phyloP scores from a whole-genome alignment of 2,329 filamentous ascomycete species.

The Scleromitrula shiraiana region DNA sequence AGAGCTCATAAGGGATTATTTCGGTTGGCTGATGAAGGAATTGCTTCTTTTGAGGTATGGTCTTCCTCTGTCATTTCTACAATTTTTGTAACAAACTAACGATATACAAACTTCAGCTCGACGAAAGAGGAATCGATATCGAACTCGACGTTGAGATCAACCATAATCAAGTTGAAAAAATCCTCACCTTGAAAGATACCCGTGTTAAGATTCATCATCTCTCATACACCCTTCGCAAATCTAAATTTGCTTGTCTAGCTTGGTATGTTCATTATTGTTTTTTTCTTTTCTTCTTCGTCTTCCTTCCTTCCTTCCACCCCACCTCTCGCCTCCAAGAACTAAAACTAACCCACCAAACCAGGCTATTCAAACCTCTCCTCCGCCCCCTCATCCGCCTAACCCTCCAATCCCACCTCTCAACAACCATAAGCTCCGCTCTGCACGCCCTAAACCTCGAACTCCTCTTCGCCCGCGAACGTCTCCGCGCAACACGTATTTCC shows the following conservation, averaged over 20 bases:
- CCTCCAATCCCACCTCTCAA: conserved; percentile 70
- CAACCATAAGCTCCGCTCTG: conserved; percentile 60
- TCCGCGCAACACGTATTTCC: conserved; percentile 77
- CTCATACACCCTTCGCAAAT: conserved; percentile 66
- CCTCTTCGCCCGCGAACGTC: conserved; percentile 75
- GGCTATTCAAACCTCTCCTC: conserved; percentile 69
- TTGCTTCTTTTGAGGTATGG: conserved; percentile 61
- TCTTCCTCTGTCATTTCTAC: not conserved
- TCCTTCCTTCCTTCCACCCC: not conserved
- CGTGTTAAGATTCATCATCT: conserved; percentile 81
- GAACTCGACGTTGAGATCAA: conserved; percentile 78
- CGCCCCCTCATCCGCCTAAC: conserved; percentile 72
- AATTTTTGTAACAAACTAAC: not conserved
- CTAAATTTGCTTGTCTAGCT: conserved; percentile 66
- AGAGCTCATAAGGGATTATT: conserved; percentile 69
- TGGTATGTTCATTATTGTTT: conserved; percentile 48
- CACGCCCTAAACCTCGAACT: conserved; percentile 76
- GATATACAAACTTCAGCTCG: conserved; percentile 46
- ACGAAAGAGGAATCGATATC: conserved; percentile 81
- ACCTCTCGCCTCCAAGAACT: not conserved
- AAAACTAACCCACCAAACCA: not conserved
- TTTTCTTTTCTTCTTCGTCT: not conserved
- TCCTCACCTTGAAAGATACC: conserved; percentile 69
- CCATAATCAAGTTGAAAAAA: conserved; percentile 68
- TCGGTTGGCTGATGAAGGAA: conserved; percentile 70